Evolutionary conservation across 331 rosid genomes (phyloP), one percentile per base, ranked within the genome.

Genomic region (Saraca asoca): DNA sequence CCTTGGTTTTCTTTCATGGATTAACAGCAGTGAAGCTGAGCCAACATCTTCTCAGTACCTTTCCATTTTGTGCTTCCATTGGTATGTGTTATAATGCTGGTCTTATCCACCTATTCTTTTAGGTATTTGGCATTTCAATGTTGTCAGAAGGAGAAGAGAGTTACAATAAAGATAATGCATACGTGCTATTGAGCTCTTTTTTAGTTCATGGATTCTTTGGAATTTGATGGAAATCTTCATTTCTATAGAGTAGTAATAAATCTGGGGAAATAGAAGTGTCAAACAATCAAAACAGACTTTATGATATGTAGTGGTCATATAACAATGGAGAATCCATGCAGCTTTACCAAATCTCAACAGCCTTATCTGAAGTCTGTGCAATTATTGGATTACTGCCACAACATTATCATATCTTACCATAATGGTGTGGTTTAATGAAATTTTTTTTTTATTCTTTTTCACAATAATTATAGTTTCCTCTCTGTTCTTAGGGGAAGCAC

Each of bases 31-130:
- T 87, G 55, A 90, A 78, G 74, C 72, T 94, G 45, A 86, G 90
- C 68, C 89, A 64, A 71, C 89, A 88, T 82, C 80, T 88, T 63
- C 88, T 94, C 29, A 18, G 20, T 63, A 81, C 92, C 70, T 94
- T 94, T 66, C 97, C 99, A 0, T 83, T 83, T 63, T 90, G 97
- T 83, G 91, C 97, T 79, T 94, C 97, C 64, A 78, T 90, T 38
- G 99, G 99, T 94, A 81, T 58, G 87, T 62, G 18, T 49, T 61
- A 51, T 14, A 52, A 33, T 6, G 0, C 1, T 55, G 19, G 18
- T 43, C 72, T 62, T 31, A 20, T 35, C 37, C 12, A 9, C 5
- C 18, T 58, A 24, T 49, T 69, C 39, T 68, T 56, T 29, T 72
- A 7, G 14, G 61, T 52, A 13, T 59, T 51, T 51, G 17, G 55